Evolutionary conservation across 306 rosid genomes (phyloP).

Genomic region (Cyclanthera cordifolia): DNA sequence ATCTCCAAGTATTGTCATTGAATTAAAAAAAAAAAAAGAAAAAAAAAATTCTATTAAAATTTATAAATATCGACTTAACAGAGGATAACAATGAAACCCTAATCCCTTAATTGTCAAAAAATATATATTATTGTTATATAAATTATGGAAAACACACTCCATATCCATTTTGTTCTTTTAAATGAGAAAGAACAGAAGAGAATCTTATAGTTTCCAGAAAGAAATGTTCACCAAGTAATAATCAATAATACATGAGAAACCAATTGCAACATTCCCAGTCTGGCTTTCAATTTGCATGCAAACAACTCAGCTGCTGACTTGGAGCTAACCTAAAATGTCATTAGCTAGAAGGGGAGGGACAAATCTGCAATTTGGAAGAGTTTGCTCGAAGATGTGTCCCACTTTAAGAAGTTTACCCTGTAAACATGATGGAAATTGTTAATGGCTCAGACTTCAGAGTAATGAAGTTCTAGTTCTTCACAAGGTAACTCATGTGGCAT

Average conservation of each 20-base stretch:
- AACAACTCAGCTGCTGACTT: neutral
- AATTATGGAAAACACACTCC: neutral
- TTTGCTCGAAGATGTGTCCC: slow-evolving; percentile 90
- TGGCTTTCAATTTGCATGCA: neutral
- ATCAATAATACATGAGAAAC: neutral
- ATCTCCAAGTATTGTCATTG: no score
- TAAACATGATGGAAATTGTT: slow-evolving; percentile 8
- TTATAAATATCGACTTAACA: no score
- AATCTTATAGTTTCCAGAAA: neutral
- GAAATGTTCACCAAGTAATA: neutral
- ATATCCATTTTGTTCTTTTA: neutral
- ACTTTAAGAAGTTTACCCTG: slow-evolving; percentile 81
- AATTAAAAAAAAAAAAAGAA: no score
- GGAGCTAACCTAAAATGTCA: slow-evolving; percentile 9
- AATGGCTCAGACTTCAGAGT: neutral
- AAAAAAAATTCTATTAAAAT: no score
- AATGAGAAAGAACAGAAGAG: neutral
- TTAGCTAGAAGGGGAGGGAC: slow-evolving; percentile 69
- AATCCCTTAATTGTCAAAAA: no score
- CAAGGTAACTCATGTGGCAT: neutral
- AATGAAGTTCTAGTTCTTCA: neutral
- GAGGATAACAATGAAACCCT: no score
- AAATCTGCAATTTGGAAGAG: slow-evolving; percentile 53
- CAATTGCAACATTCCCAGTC: neutral
- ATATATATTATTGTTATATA: no score